phyloP scores from a whole-genome alignment of 2,329 filamentous ascomycete genomes.

The Drechslerella dactyloides region DNA sequence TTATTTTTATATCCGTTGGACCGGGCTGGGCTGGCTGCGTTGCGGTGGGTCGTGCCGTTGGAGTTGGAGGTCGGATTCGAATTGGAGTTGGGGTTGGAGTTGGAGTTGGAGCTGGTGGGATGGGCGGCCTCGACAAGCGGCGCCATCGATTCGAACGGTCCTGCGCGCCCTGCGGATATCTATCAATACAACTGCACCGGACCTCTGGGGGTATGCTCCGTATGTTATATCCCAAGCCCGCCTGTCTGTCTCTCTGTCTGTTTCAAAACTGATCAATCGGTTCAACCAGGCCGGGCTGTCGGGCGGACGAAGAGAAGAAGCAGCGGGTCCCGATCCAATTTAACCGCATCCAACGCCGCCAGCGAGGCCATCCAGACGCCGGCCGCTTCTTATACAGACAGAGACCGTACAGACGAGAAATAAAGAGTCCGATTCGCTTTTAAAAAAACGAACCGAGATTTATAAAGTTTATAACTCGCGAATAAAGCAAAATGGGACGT shows the following conservation, averaged over 20 bases:
- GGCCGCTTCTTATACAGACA: conserved; percentile 12
- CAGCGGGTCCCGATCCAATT: background rate
- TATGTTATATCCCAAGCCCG: conserved; percentile 1
- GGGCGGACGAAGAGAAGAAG: background rate
- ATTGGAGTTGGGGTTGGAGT: background rate
- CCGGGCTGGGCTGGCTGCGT: conserved; percentile 1
- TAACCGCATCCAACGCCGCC: background rate
- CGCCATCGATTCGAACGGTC: conserved; percentile 22
- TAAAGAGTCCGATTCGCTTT: conserved; percentile 10
- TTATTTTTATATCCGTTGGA: conserved; percentile 14
- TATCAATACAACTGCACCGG: background rate
- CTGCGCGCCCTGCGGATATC: too few species aligned
- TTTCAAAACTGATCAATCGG: background rate
- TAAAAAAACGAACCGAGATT: conserved; percentile 42
- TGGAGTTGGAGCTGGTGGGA: conserved; percentile 5
- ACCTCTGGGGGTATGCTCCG: background rate
- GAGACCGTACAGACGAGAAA: background rate
- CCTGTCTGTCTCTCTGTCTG: background rate
- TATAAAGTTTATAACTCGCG: conserved; percentile 47
- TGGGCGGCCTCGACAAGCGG: conserved; percentile 34
- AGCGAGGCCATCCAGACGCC: conserved; percentile 1
- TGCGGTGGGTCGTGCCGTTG: conserved; percentile 37
- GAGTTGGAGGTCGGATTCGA: conserved; percentile 6
- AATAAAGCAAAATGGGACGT: conserved; percentile 33
- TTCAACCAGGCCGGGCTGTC: background rate